Conservation (phyloP, 2,329 filamentous ascomycete species). For the Cadophora sp. region DNA sequence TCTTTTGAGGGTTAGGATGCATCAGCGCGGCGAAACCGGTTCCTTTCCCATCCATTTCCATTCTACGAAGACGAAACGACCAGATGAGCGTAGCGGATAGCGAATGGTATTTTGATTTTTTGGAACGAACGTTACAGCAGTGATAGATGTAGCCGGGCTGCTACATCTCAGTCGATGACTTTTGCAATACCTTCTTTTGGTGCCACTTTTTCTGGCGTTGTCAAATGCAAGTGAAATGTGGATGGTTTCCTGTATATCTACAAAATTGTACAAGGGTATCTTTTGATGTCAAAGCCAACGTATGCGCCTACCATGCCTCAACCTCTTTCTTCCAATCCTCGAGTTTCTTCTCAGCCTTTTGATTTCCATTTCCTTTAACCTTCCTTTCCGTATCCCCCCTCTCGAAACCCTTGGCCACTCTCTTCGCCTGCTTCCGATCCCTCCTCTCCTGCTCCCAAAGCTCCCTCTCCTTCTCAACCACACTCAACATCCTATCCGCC, state of each 20-base stretch:
- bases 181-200: background rate
- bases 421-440: slow-evolving; percentile 36
- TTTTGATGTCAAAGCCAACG: background rate
- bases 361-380: background rate
- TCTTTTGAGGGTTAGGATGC: slow-evolving; percentile 39
- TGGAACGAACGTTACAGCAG: background rate
- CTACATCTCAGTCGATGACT: background rate
- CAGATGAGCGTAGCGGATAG: slow-evolving; percentile 18
- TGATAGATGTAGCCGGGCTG: background rate
- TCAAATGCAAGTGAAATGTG: background rate
- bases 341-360: slow-evolving; percentile 2
- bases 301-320: background rate
- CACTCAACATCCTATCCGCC: slow-evolving; percentile 51
- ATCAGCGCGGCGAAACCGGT: slow-evolving; percentile 46
- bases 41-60: slow-evolving; percentile 4
- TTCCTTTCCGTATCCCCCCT: background rate
- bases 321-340: slow-evolving; percentile 14
- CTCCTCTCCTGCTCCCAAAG: slow-evolving; percentile 47
- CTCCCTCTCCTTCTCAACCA: slow-evolving; percentile 55
- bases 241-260: background rate
- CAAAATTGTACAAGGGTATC: slow-evolving; percentile 13
- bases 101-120: background rate
- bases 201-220: background rate
- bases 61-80: slow-evolving; percentile 25
- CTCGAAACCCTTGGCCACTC: background rate